Base-by-base conservation (phyloP, 768 basidiomycete species). In the Russula emetica region DNA sequence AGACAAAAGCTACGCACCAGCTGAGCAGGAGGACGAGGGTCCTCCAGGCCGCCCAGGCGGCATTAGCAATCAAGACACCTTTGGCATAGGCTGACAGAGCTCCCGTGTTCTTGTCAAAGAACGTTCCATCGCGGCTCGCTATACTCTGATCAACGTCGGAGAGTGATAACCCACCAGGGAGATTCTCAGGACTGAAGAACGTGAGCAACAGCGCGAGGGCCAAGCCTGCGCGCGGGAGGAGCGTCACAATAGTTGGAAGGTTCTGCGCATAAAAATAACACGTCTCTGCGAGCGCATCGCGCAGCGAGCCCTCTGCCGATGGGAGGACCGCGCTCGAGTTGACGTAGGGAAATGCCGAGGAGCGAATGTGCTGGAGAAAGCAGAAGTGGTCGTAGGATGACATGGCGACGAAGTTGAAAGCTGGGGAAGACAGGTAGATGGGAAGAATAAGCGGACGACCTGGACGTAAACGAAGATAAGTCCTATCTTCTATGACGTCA, bases 221-320 rank as follows among this genome's bases (percentile, higher is more conserved):
- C 45, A 96, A 76, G 9, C 85, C 92, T 34, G 91, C 91, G 63
- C 93, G 83, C 32, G 94, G 94, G 22, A 96, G 77, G 49, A 94
- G 81, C n/a, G 92, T 80, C 10, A 84, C 81, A 45, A 94, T 84
- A 0, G 89, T 91, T 5, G 93, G 88, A 44, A 88, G 72, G 71
- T 94, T 92, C 77, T 96, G 94, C 1, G 92, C 85, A 68, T 90
- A 89, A 71, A 84, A 85, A 78, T 85, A 90, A 72, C 82, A 90
- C 18, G 86, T 87, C 75, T 96, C 93, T n/a, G 93, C 88, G 50
- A 94, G 76, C 61, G 81, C 81, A 66, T 85, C 81, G 52, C 78
- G 77, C 62, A 80, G 63, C 55, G 63, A 70, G 36, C 68, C 64
- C 51, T 69, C 67, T 0, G 53, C 57, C 2, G 66, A 67, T 4